Base-by-base conservation (phyloP, 1,284 basidiomycete species). In the Malassezia japonica region DNA sequence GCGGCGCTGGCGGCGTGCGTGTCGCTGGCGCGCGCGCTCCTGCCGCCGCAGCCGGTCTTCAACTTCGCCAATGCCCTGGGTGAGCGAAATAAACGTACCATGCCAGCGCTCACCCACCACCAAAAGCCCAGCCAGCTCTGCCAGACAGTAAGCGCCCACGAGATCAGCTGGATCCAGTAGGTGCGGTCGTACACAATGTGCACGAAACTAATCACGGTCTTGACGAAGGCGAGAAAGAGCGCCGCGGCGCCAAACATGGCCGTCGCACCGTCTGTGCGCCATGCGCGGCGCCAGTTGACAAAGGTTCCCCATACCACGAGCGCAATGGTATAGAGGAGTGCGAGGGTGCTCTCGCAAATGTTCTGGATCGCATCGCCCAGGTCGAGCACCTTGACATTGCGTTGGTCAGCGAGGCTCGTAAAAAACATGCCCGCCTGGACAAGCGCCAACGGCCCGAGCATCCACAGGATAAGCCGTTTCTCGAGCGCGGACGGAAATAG, bases 401-500 rank as follows among this genome's bases (percentile, higher is more conserved):
- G 70, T 35, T 71, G 64, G 32, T 72, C 59, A 35, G 80, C 75
- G 31, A 96, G 80, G 3, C 84, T 82, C 18, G 89, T 78, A 61
- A 95, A 84, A 62, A 87, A 84, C 79, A 95, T 86, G 27, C 82
- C 78, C 0, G 88, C 85, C 1, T 89, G 83, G 3, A 85, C 79
- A 55, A 96, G 75, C 1, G 90, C 90, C 10, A 98, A 78, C 0
- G 92, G 92, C 6, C 85, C 87, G 10, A 96, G 81, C 31, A 94
- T 79, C 58, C 82, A 78, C 64, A 90, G 84, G 53, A 99, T 92
- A 42, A 99, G 81, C 20, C 84, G 79, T 4, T 82, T 83, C 75
- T 98, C 94, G 31, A 92, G 80, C n/a, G 80, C 77, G 4, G 94
- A 96, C 1, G 92, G 92, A 71, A 88, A 99, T 16, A 99, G 80